These are phyloP conservation scores for Nannochloropsis gaditana DNA, from an alignment of 108 stramenopile genomes.

Conservation along the genomic window DNA sequence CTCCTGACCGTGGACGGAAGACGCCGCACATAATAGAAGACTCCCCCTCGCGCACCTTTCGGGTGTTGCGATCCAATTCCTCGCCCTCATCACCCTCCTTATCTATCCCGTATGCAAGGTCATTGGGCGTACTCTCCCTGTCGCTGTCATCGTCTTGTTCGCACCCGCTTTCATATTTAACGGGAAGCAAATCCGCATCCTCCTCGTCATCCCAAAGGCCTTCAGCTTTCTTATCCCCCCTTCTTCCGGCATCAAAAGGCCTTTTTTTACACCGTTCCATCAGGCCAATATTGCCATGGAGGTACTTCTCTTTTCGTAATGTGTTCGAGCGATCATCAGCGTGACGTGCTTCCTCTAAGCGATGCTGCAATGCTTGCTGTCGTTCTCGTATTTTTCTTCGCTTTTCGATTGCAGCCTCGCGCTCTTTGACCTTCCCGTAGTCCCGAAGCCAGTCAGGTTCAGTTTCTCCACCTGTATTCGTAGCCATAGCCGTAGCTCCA, in stretches of 20 bases:
- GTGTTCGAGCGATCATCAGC: background rate
- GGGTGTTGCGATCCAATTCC: conserved; percentile 26
- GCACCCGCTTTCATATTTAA: conserved; percentile 31
- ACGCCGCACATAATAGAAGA: background rate
- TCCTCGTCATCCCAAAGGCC: background rate
- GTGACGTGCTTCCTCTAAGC: background rate
- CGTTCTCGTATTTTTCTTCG: conserved; percentile 21
- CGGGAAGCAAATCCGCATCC: conserved; percentile 34
- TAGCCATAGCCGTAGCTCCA: background rate
- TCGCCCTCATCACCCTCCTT: conserved; percentile 31
- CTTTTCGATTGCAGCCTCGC: background rate
- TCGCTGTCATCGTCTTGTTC: conserved; percentile 22
- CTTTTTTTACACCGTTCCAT: background rate
- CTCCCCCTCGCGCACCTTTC: conserved; percentile 21
- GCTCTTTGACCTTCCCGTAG: conserved; percentile 11
- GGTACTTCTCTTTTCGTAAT: background rate
- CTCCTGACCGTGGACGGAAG: background rate
- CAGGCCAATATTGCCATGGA: conserved; percentile 28
- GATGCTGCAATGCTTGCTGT: conserved; percentile 22
- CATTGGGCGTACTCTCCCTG: background rate
- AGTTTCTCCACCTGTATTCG: background rate
- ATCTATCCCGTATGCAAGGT: background rate
- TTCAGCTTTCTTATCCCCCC: background rate
- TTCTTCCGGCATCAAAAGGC: background rate
- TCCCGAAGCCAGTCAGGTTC: background rate